Conservation (phyloP, 164 flowering plant genomes). For the Vitis cinerea region DNA sequence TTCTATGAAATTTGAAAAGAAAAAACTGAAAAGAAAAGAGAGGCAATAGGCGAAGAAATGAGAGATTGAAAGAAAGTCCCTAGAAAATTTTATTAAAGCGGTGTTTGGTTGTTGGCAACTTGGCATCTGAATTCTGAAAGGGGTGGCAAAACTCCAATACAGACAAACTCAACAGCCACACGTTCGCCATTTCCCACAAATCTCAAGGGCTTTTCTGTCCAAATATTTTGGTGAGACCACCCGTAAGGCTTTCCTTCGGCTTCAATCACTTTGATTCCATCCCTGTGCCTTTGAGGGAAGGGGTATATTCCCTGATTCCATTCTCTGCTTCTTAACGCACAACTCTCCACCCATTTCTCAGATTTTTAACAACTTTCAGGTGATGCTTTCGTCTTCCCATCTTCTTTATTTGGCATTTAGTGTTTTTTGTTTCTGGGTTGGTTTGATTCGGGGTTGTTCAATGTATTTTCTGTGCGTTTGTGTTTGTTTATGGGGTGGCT, state of each 20-base stretch:
- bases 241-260: conserved; percentile 8
- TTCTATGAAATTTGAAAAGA: no score
- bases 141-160: no score
- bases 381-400: neutral
- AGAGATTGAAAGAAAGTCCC: no score
- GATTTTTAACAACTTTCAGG: neutral
- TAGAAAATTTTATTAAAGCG: no score
- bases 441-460: neutral
- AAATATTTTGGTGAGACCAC: neutral
- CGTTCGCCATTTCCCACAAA: neutral
- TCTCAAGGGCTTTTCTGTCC: conserved; percentile 21
- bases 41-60: no score
- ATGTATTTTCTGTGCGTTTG: neutral
- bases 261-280: neutral
- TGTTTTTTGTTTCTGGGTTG: neutral
- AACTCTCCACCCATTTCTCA: neutral
- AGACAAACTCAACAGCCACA: neutral
- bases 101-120: neutral
- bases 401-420: no score
- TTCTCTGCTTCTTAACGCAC: conserved; percentile 27
- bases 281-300: conserved; percentile 7
- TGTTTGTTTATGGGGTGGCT: neutral
- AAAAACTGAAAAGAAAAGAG: no score
- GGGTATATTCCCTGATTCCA: conserved; percentile 46
- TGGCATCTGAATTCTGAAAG: no score